Percentiles rank a stretch among this genome's conserved stretches.
Evolutionary conservation across 768 basidiomycete genomes (phyloP).

Genomic region (Chalciporus pseudorubinellus): DNA sequence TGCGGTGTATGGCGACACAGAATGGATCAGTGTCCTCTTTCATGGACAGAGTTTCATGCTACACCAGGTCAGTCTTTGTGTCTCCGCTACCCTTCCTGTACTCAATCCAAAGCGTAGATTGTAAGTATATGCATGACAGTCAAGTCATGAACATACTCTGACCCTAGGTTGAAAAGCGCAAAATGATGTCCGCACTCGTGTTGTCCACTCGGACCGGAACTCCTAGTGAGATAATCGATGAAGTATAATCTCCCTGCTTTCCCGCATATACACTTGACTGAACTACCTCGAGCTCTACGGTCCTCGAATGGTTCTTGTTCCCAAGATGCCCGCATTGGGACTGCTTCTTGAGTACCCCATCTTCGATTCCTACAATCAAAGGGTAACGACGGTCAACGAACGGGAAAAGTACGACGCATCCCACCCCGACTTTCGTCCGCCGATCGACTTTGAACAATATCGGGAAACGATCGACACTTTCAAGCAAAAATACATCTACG

Average conservation of each 20-base stretch:
- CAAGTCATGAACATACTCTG: constrained; percentile 3
- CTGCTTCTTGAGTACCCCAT: constrained; percentile 86
- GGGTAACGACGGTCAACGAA: constrained; percentile 43
- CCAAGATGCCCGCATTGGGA: constrained; percentile 95
- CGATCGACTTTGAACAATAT: constrained; percentile 70
- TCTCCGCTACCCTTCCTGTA: constrained; percentile 16
- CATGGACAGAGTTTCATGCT: constrained; percentile 99
- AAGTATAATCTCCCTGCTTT: constrained; percentile 40
- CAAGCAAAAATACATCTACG: constrained; percentile 84
- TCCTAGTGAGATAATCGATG: constrained; percentile 70
- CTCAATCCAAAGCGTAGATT: constrained; percentile 25
- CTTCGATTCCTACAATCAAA: constrained; percentile 73
- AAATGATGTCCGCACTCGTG: constrained; percentile 93
- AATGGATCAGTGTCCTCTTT: constrained; percentile 92
- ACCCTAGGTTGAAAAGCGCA: constrained; percentile 58
- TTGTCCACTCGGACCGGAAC: constrained; percentile 73
- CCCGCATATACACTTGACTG: neutral
- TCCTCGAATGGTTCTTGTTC: constrained; percentile 73
- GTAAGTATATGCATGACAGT: constrained; percentile 19
- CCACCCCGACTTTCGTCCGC: constrained; percentile 63
- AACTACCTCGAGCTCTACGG: constrained; percentile 62
- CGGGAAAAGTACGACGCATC: constrained; percentile 44
- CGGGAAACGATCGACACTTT: constrained; percentile 72
- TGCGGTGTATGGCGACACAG: constrained; percentile 84
- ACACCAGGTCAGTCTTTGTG: constrained; percentile 73